phyloP scores from a whole-genome alignment of 768 basidiomycete species.

The Antrodiella citrinella region DNA sequence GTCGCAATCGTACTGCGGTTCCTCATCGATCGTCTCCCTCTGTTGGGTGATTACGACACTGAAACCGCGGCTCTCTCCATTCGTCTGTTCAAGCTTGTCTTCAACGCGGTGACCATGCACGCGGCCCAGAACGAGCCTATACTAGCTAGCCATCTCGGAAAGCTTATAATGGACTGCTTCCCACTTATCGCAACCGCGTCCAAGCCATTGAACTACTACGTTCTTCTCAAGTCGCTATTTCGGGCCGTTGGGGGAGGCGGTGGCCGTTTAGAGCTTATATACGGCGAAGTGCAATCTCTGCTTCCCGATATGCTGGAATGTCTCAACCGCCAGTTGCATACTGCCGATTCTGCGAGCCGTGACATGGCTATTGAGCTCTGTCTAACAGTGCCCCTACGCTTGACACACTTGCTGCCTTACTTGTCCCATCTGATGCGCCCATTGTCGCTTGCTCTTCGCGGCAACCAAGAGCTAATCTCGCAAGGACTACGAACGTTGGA shows the following conservation, averaged over 20 bases:
- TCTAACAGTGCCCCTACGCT: slow-evolving; percentile 89
- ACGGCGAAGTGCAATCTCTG: slow-evolving; percentile 93
- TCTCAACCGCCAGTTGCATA: slow-evolving; percentile 80
- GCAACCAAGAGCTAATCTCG: slow-evolving; percentile 81
- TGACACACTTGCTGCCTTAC: slow-evolving; percentile 94
- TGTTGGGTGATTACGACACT: slow-evolving; percentile 81
- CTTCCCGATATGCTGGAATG: slow-evolving; percentile 96
- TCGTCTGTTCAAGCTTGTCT: slow-evolving; percentile 92
- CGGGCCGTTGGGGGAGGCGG: slow-evolving; percentile 88
- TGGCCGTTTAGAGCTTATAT: slow-evolving; percentile 87
- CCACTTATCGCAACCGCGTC: slow-evolving; percentile 86
- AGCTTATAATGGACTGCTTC: slow-evolving; percentile 94
- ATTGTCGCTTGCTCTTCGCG: slow-evolving; percentile 81
- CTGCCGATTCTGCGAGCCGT: slow-evolving; percentile 71
- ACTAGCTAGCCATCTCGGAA: slow-evolving; percentile 86
- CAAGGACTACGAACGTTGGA: slow-evolving; percentile 96
- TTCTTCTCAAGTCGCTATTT: slow-evolving; percentile 86
- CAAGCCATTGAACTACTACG: slow-evolving; percentile 89
- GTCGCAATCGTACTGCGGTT: slow-evolving; percentile 85
- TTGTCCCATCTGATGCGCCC: slow-evolving; percentile 95
- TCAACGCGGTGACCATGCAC: slow-evolving; percentile 72
- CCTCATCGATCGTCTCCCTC: slow-evolving; percentile 72
- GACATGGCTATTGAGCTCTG: slow-evolving; percentile 97
- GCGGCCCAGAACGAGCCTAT: slow-evolving; percentile 81
- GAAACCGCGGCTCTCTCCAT: slow-evolving; percentile 77